Conservation (phyloP, 345 rosid species). For the Eucalyptus camaldulensis region DNA sequence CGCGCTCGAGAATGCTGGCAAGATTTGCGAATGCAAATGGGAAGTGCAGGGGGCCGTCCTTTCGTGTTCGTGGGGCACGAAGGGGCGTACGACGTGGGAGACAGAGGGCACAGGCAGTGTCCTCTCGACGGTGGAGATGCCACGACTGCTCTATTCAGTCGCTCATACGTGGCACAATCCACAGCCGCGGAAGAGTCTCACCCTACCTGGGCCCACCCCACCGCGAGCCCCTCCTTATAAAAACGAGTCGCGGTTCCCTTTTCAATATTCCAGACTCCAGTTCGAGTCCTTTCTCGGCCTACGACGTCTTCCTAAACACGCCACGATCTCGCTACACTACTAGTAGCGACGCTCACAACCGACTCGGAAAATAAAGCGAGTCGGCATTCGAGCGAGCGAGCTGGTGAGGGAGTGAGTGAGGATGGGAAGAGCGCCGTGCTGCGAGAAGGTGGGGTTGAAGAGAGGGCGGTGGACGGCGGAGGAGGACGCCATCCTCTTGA, state of each 20-base stretch:
- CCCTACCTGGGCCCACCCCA: not conserved
- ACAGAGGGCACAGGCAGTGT: slow-evolving; percentile 20
- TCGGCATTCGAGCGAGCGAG: not conserved
- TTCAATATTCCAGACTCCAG: not conserved
- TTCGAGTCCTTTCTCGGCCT: not conserved
- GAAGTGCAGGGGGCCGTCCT: not conserved
- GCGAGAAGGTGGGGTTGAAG: slow-evolving; percentile 56
- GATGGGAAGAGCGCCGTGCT: slow-evolving; percentile 75
- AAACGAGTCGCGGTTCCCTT: not conserved
- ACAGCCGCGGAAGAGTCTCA: not conserved
- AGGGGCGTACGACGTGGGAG: slow-evolving; percentile 27
- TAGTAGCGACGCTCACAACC: not conserved
- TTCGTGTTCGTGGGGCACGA: not conserved
- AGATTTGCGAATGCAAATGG: not conserved
- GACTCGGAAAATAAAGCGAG: not conserved
- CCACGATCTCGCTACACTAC: not conserved
- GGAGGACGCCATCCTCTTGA: slow-evolving; percentile 34
- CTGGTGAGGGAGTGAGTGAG: not conserved
- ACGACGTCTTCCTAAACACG: not conserved
- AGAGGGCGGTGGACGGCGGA: slow-evolving; percentile 57
- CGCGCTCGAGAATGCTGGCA: not conserved
- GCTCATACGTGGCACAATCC: slow-evolving; percentile 28
- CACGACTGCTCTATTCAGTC: slow-evolving; percentile 26
- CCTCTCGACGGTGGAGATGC: slow-evolving; percentile 32
- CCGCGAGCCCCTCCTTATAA: not conserved